A percentile compares a stretch with the other conserved stretches of the same genome.
Evolutionary conservation across 2,329 filamentous ascomycete genomes (phyloP).

Genomic region (Fusarium globosum): DNA sequence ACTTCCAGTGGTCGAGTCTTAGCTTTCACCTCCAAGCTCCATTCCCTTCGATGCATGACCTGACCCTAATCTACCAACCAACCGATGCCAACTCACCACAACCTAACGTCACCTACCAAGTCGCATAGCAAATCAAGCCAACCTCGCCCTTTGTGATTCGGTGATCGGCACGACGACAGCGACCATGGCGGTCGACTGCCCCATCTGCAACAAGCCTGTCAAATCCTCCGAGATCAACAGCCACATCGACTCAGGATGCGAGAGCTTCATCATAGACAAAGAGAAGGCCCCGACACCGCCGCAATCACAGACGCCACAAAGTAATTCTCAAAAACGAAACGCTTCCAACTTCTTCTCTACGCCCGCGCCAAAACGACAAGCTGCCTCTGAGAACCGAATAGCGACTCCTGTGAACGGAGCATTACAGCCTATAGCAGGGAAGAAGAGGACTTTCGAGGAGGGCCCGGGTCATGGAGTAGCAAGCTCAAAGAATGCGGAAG

Average conservation of each 20-base stretch:
- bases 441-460: conserved; percentile 66
- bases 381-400: conserved; percentile 47
- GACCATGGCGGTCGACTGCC: conserved; percentile 73
- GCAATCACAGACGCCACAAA: conserved; percentile 48
- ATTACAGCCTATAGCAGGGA: conserved; percentile 49
- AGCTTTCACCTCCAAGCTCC: conserved; percentile 16
- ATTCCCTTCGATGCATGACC: not conserved
- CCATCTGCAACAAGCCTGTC: conserved; percentile 81
- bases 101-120: not conserved
- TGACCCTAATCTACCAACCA: not conserved
- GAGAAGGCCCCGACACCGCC: conserved; percentile 47
- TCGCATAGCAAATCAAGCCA: not conserved
- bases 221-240: conserved; percentile 82
- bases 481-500: conserved; percentile 2
- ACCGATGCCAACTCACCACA: not conserved
- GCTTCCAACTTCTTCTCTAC: conserved; percentile 72
- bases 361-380: conserved; percentile 66
- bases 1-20: not conserved
- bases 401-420: conserved; percentile 51
- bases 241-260: conserved; percentile 89
- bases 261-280: conserved; percentile 71
- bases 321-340: conserved; percentile 62
- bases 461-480: conserved; percentile 56
- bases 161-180: conserved; percentile 4
- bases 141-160: not conserved